These are phyloP conservation scores for Suillus subalutaceus DNA, from an alignment of 768 basidiomycete genomes.

Conservation along the genomic window DNA sequence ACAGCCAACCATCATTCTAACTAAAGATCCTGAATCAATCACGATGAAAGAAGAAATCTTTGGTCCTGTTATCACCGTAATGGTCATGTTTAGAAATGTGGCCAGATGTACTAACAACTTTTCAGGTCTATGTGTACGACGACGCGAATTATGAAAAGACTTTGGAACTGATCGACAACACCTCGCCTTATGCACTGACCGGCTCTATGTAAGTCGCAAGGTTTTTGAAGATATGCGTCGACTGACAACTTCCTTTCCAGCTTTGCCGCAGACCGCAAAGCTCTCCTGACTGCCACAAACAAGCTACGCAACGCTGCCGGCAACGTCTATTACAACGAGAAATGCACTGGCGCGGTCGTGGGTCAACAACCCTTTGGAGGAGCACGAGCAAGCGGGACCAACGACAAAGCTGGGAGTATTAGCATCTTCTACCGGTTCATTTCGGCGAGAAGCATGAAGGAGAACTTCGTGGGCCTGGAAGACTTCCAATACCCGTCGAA, in stretches of 20 bases:
- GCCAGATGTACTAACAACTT: constrained; percentile 4
- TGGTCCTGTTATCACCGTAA: constrained; percentile 90
- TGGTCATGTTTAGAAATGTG: constrained; percentile 18
- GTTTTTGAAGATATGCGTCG: constrained; percentile 14
- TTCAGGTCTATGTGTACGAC: constrained; percentile 83
- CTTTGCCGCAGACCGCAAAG: constrained; percentile 82
- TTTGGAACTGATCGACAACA: constrained; percentile 81
- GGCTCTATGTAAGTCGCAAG: constrained; percentile 76
- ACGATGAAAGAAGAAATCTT: constrained; percentile 97
- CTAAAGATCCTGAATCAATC: constrained; percentile 84
- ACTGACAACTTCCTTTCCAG: constrained; percentile 40
- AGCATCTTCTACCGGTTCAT: constrained; percentile 80
- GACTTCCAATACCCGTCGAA: constrained; percentile 90
- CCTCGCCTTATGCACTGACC: constrained; percentile 91
- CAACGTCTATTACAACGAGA: constrained; percentile 98
- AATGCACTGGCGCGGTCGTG: constrained; percentile 97
- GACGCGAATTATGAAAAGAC: constrained; percentile 88
- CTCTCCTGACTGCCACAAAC: constrained; percentile 78
- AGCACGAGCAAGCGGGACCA: constrained; percentile 89
- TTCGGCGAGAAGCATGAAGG: constrained; percentile 92
- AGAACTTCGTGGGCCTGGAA: constrained; percentile 87
- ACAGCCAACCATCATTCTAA: constrained; percentile 92
- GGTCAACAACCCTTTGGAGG: constrained; percentile 99
- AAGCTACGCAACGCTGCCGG: constrained; percentile 89
- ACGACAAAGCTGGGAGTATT: constrained; percentile 95